A percentile compares a stretch with the other conserved stretches of the same genome.
Evolutionary conservation across 106 monocot genomes (phyloP).

Genomic region (Triglochin maritima): DNA sequence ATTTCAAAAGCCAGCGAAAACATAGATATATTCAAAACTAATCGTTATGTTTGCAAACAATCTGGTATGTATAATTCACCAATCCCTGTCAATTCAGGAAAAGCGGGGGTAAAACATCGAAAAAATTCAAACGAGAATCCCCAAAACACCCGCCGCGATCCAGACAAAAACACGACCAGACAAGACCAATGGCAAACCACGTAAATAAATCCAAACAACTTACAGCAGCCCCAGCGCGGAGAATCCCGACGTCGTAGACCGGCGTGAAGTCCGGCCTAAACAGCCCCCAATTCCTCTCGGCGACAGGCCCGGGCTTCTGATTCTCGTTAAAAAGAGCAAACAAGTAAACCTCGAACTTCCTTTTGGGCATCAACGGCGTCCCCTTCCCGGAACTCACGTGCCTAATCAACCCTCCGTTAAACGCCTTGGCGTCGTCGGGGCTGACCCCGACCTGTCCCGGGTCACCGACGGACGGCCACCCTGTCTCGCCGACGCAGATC

Average conservation of each 20-base stretch:
- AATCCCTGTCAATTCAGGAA: no score
- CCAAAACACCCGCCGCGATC: no score
- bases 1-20: no score
- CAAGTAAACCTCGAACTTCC: conserved; percentile 71
- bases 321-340: conserved; percentile 82
- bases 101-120: no score
- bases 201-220: not conserved
- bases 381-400: conserved; percentile 54
- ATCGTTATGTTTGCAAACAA: no score
- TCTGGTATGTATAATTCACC: no score
- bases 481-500: conserved; percentile 79
- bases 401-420: conserved; percentile 40
- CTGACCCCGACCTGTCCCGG: conserved; percentile 43
- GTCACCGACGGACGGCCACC: conserved; percentile 67
- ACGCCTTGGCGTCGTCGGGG: conserved; percentile 29
- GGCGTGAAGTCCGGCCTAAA: conserved; percentile 54
- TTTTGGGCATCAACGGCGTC: conserved; percentile 70
- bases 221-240: conserved; percentile 10
- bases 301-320: conserved; percentile 61
- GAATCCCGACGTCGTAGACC: conserved; percentile 65
- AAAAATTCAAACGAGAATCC: no score
- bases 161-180: no score
- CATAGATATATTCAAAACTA: no score
- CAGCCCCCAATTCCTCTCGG: conserved; percentile 70
- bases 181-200: not conserved